Evolutionary conservation across 2,329 filamentous ascomycete genomes (phyloP), one percentile per base, ranked within the genome.

Genomic region (Sordariomycetes sp.): DNA sequence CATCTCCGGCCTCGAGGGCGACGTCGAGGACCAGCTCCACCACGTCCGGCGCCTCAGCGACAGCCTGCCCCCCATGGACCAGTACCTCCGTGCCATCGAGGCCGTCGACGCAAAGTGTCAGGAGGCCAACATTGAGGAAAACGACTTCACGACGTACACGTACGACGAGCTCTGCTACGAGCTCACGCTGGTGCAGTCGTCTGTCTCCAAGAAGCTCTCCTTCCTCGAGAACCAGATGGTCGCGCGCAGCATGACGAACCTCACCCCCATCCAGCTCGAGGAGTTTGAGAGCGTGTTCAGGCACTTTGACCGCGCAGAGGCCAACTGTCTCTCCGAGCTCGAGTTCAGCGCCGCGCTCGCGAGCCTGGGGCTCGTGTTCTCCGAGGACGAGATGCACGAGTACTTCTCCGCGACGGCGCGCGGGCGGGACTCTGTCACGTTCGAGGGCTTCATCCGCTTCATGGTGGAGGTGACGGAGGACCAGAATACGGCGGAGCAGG

Each of bases 401-500:
- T 92, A 92, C 64, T 99, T 96, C 72, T 67, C 87, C 55, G 87
- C 92, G 57, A 95, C 91, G n/a, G 91, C 89, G 61, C 83, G 81
- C 42, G 90, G 84, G 39, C 81, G 76, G 62, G 87, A 85, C 69
- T 82, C 87, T 62, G 94, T 99, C 55, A 94, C 89, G 4, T 99
- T 99, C 67, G 94, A 99, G 74, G 92, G 97, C 71, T 99, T 99
- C 68, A 99, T 99, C 69, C 85, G 89, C 45, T 99, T 99, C 78
- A 99, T 99, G 94, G 94, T 99, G 53, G 90, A 95, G 64, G 94
- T 96, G 54, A 99, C 94, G 13, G 94, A 99, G 72, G 94, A 99
- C 68, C 94, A 99, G 73, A 96, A 99, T 70, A 96, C 91, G 3
- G 94, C 94, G 13, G 94, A 97, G 72, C 94, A 99, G 70, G 94